A percentile compares a stretch with the other conserved stretches of the same genome.
These are phyloP conservation scores for Urochloa ruziziensis DNA, from an alignment of 176 grass and related monocot species.

Conservation along the genomic window DNA sequence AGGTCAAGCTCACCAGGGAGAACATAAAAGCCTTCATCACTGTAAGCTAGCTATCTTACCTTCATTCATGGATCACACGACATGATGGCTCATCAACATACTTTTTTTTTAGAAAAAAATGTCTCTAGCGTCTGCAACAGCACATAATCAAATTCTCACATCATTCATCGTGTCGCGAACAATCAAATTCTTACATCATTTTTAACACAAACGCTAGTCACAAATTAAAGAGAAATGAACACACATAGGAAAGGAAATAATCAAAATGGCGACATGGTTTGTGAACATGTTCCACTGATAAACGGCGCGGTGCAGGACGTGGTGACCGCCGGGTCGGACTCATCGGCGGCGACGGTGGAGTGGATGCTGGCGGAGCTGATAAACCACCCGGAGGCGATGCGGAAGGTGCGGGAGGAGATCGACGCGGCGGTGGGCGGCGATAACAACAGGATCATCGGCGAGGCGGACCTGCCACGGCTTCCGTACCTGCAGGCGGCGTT, in stretches of 20 bases:
- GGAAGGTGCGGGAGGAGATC: slow-evolving; percentile 48
- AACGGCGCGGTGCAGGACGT: slow-evolving; percentile 41
- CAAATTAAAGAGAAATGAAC: no score
- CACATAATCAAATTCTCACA: no score
- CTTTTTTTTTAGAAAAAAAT: no score
- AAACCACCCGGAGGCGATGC: slow-evolving; percentile 51
- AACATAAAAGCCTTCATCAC: slow-evolving; percentile 83
- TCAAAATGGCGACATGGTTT: no score
- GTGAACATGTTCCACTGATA: no score
- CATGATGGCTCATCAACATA: neutral
- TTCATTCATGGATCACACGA: neutral
- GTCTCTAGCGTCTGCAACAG: no score
- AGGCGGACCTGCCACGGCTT: slow-evolving; percentile 56
- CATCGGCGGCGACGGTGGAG: slow-evolving; percentile 59
- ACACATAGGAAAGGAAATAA: no score
- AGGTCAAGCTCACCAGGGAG: slow-evolving; percentile 62
- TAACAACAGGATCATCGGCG: slow-evolving; percentile 33
- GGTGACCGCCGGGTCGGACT: slow-evolving; percentile 47
- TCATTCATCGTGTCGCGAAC: no score
- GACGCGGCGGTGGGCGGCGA: slow-evolving; percentile 48
- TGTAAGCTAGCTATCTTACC: slow-evolving; percentile 18
- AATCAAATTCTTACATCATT: no score
- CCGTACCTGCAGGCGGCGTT: slow-evolving; percentile 64
- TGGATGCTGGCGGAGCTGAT: slow-evolving; percentile 79
- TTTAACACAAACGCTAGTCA: no score